Conservation (phyloP, 768 basidiomycete species). For the Rhodotorula taiwanensis region DNA sequence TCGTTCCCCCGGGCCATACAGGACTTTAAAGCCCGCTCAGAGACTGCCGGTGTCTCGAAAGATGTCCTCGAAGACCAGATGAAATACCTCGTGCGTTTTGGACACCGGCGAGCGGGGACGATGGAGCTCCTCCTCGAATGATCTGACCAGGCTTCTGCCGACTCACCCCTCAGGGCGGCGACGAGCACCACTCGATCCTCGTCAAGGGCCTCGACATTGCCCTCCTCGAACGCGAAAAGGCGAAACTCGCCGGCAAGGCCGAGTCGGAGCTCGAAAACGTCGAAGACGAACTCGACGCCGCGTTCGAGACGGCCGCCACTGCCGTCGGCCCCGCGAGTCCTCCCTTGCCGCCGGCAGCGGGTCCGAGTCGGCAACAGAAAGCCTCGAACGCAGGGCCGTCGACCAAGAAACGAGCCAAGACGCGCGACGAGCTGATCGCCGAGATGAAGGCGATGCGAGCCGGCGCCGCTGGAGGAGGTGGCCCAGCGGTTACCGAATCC, state of each 20-base stretch:
- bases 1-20: too few species aligned
- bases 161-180: constrained; percentile 54
- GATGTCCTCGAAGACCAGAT: constrained; percentile 11
- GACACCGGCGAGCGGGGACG: too few species aligned
- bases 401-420: constrained; percentile 2
- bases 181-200: constrained; percentile 74
- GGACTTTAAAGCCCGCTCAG: constrained; percentile 25
- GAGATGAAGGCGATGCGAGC: constrained; percentile 13
- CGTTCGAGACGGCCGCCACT: background rate
- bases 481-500: background rate
- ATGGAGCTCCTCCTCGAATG: background rate
- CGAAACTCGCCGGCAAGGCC: constrained; percentile 49
- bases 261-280: constrained; percentile 53
- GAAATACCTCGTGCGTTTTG: constrained; percentile 30
- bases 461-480: background rate
- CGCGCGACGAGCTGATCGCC: constrained; percentile 26
- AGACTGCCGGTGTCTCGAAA: constrained; percentile 5
- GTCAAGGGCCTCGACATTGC: constrained; percentile 86
- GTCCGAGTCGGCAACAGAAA: too few species aligned
- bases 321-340: background rate
- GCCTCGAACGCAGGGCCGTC: too few species aligned
- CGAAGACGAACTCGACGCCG: constrained; percentile 66
- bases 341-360: too few species aligned
- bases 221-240: constrained; percentile 75
- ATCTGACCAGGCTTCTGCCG: background rate